Conservation (phyloP, 495 filamentous ascomycete species). For the Sabuloglossum arenarium region DNA sequence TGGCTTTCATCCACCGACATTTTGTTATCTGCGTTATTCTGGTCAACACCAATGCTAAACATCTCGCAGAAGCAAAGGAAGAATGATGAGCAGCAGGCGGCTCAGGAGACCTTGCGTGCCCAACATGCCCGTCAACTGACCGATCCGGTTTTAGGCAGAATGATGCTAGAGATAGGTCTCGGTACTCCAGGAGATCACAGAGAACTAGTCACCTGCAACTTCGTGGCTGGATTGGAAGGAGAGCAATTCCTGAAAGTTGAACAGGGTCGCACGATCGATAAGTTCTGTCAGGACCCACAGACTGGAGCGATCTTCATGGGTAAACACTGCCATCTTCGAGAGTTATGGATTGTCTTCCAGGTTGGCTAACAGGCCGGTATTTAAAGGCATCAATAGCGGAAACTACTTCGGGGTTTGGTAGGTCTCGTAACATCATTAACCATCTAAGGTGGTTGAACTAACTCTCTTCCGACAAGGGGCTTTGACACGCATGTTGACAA, state of each 20-base stretch:
- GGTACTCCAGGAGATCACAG: neutral
- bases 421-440: neutral
- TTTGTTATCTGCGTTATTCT: neutral
- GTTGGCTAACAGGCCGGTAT: neutral
- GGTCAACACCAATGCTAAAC: neutral
- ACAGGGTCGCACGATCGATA: neutral
- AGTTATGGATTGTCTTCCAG: neutral
- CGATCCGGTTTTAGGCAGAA: constrained; percentile 1
- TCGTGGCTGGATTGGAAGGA: neutral
- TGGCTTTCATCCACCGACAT: neutral
- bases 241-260: neutral
- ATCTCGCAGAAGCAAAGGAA: neutral
- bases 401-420: neutral
- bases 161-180: neutral
- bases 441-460: neutral
- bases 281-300: neutral
- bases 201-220: neutral
- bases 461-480: no score
- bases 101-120: neutral
- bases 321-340: neutral
- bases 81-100: neutral
- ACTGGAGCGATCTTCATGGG: neutral
- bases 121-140: neutral
- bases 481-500: no score
- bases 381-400: neutral